Evolutionary conservation across 2,329 filamentous ascomycete species (phyloP).

Genomic region (Ophiostoma tasmaniense): DNA sequence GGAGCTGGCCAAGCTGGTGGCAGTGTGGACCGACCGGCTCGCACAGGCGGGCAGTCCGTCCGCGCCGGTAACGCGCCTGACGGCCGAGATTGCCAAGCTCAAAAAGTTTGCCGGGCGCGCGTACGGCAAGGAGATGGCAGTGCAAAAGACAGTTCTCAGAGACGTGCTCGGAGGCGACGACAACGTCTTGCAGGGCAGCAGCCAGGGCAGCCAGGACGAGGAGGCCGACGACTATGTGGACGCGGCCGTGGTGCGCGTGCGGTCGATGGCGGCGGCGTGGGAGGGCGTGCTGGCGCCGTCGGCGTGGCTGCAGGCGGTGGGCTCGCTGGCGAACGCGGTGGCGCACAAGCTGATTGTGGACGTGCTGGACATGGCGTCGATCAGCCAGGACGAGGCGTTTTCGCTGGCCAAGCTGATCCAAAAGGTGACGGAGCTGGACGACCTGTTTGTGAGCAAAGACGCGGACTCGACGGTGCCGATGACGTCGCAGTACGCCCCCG

Average conservation of each 20-base stretch:
- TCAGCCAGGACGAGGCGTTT: conserved; percentile 57
- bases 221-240: conserved; percentile 46
- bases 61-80: conserved; percentile 45
- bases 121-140: conserved; percentile 52
- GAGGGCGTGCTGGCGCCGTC: conserved; percentile 49
- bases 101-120: conserved; percentile 53
- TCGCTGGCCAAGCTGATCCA: conserved; percentile 51
- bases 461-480: conserved; percentile 38
- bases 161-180: conserved; percentile 53
- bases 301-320: conserved; percentile 55
- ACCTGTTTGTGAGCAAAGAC: conserved; percentile 37
- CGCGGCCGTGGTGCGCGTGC: conserved; percentile 44
- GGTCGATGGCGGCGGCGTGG: conserved; percentile 48
- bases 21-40: conserved; percentile 44
- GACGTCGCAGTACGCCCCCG: conserved; percentile 52
- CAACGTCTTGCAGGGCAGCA: conserved; percentile 42
- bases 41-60: conserved; percentile 37
- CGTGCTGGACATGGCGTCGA: conserved; percentile 52
- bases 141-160: conserved; percentile 52
- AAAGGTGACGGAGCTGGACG: conserved; percentile 49
- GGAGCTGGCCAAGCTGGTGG: conserved; percentile 41
- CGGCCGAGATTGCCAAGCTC: conserved; percentile 51
- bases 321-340: conserved; percentile 50
- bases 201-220: not conserved
- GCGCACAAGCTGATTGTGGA: conserved; percentile 52